Base-by-base conservation (phyloP, 1,284 basidiomycete genomes). In the Ceratobasidium sp. region DNA sequence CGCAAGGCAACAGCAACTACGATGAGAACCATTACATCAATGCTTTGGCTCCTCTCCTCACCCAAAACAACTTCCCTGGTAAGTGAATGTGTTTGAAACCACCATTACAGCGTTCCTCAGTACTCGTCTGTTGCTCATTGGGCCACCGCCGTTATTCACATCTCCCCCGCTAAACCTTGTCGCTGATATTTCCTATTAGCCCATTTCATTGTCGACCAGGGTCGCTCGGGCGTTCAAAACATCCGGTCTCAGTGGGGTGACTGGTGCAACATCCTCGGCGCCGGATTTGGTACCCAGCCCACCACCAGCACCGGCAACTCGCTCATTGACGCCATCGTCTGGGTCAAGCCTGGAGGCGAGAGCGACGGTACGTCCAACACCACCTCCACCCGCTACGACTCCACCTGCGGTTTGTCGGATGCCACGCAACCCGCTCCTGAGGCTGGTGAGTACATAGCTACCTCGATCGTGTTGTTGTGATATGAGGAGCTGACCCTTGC, bases 261-360 rank as follows among this genome's bases (percentile, higher is more conserved):
- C 80, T 84, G 83, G 84, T 88, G 88, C 84, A 89, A 89, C 79
- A 85, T 90, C 78, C 84, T 85, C 77, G 84, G 84, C 76, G 86
- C 88, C 71, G 88, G 88, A 70, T 89, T 89, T 79, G 88, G 88
- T 75, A 85, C 80, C 47, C 87, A 83, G 74, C 88, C 88, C 38
- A 89, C 88, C 23, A 83, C 82, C 69, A 16, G 18, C 44, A 88
- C 87, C 38, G 86, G 86, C 49, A 85, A 83, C 66, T 79, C 82
- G 61, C 81, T 85, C 78, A 87, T 89, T 76, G 89, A 89, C 77
- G 81, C 87, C 57, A 47, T 89, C 78, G 87, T 89, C 75, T 89
- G 88, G 88, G 85, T 88, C 76, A 90, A 90, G 82, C 88, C 88
- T 70, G 87, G 87, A 84, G 88, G 88, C 76, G 88, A 89, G 81